Base-by-base conservation (phyloP, 352 stramenopile species). In the Pythium apleroticum region DNA sequence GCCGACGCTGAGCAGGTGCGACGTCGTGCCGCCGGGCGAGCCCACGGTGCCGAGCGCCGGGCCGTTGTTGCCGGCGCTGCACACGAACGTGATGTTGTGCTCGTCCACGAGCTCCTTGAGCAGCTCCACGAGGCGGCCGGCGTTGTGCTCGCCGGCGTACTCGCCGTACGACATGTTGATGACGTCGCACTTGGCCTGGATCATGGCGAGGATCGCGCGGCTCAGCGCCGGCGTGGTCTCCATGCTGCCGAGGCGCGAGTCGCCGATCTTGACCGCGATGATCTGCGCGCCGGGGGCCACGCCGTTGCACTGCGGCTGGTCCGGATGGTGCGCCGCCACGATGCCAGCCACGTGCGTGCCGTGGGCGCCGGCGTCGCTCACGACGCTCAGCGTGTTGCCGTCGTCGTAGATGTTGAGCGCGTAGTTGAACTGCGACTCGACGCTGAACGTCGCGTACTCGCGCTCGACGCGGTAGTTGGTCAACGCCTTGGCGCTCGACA, bases 121-220 rank as follows among this genome's bases (percentile, higher is more conserved):
- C 28, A 98, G 66, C 62, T 98, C 80, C 9, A 96, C 79, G 22
- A 98, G 74, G 52, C 94, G 81, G n/a, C 95, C 93, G 43, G 74
- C 78, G 73, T 98, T 88, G 53, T 95, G 86, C 68, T 96, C 71
- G 22, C 73, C 83, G 27, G 84, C 92, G 41, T 96, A 93, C 76
- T 99, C 97, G 25, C 96, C 97, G 73, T 98, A 99, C 46, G 88
- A 98, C 80, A 99, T 96, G 81, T 99, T 99, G 28, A 99, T 86
- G 0, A 99, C 57, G 72, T 99, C 93, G n/a, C 86, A 93, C 17
- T 91, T 90, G 35, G 87, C 70, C 31, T 88, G 69, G 56, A 96
- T 86, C 22, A 97, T 91, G 4, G 96, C 90, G 50, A 96, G 81
- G 46, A 99, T 85, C 0, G 91, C 97, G 52, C 97, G 88, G 45